Evolutionary conservation across 768 basidiomycete species (phyloP), one percentile per base, ranked within the genome.

Genomic region (Pulveroboletus sp.): DNA sequence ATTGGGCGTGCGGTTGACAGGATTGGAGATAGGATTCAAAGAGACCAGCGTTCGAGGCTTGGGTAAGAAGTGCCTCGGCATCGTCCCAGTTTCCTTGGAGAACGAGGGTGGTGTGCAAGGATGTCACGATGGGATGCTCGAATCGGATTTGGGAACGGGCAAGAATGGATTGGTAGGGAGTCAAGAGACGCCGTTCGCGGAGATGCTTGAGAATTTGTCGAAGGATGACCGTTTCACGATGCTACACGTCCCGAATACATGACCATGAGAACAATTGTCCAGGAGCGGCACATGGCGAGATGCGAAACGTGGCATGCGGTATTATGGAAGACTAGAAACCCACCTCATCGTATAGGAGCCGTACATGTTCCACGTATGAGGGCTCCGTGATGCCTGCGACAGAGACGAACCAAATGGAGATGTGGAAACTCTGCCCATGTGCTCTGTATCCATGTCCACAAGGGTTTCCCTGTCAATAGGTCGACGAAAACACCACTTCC

Each of bases 321-420:
- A 3, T 28, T 13, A 18, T 10, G 15, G 13, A 26, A 28, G 4
- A 33, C 17, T 4, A n/a, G 17, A 7, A 6, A 65, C 75, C 28
- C 62, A 89, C 89, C 70, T 86, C 80, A 49, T 86, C 82, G 56
- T 88, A 82, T 50, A 63, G 70, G 26, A 57, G 58, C 35, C 74
- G 70, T 17, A 83, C 71, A 53, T 71, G 67, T 49, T 82, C 77
- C n/a, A 91, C 82, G 40, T 75, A 78, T 5, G 65, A 60, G 42
- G 76, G 69, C 21, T 86, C 80, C 2, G 61, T 68, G 28, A 86
- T 79, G 2, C 89, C 89, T 4, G 72, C 67, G 48, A 91, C 56
- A 1, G 82, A 65, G 26, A 90, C 72, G 56, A 84, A 74, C 89
- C 89, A 92, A 46, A 92, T 82, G 1, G 89, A 89, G 21, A 81